phyloP scores from a whole-genome alignment of 352 stramenopile species.

The Phytophthora fragariaefolia region DNA sequence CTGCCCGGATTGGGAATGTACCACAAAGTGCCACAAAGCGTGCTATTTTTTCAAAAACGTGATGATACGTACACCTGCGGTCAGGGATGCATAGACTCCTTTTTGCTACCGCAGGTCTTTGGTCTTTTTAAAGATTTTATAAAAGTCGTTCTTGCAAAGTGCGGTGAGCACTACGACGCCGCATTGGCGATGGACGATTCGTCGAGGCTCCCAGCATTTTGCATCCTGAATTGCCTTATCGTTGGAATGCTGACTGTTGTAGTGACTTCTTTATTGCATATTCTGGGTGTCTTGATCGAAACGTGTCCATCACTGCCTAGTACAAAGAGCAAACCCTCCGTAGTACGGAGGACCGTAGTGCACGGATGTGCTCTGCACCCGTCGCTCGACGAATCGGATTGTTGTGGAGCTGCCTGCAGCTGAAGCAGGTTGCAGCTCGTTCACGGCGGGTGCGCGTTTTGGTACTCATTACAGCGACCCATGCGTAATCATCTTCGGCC shows the following conservation, averaged over 20 bases:
- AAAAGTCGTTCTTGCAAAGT: too few species aligned
- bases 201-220: slow-evolving; percentile 1
- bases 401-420: too few species aligned
- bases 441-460: background rate
- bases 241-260: slow-evolving; percentile 1
- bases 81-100: too few species aligned
- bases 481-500: background rate
- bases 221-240: slow-evolving; percentile 12
- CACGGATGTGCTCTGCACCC: too few species aligned
- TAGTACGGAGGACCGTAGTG: too few species aligned
- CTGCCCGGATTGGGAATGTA: background rate
- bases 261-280: background rate
- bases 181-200: background rate
- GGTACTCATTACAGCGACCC: background rate
- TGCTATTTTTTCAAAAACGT: slow-evolving; percentile 9
- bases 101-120: too few species aligned
- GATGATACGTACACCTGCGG: slow-evolving; percentile 1
- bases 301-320: too few species aligned
- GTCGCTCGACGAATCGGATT: too few species aligned
- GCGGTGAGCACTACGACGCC: background rate
- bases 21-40: background rate
- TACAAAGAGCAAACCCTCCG: too few species aligned
- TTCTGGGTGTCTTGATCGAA: background rate
- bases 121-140: too few species aligned
- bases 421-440: background rate